Evolutionary conservation across 2,329 filamentous ascomycete species (phyloP), one percentile per base, ranked within the genome.

Genomic region (Beauveria caledonica): DNA sequence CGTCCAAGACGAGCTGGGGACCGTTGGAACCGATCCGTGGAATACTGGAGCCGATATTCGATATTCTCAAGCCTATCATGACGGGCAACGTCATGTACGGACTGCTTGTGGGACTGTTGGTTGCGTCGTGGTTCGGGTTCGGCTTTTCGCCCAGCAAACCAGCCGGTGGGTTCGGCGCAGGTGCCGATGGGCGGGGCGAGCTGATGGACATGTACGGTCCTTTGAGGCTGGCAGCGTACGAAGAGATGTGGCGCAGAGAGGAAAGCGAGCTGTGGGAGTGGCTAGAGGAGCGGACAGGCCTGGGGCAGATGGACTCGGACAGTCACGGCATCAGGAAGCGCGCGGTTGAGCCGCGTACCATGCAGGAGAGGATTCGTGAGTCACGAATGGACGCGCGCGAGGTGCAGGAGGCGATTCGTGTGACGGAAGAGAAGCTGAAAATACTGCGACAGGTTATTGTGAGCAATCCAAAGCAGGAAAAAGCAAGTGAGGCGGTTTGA

Each of bases 181-280:
- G 67, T 15, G 49, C 48, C 0, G 40, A 27, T n/a, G 58, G 49
- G n/a, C 44, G 58, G 17, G 49, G 58, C 29, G 58, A 60, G 40
- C n/a, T 60, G 42, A 57, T 69, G 23, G 68, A 68, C 29, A 65
- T 72, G 17, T 71, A 71, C 61, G 67, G 68, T 42, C 82, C 89
- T 0, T 86, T 92, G 60, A 84, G 92, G 6, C 76, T 92, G 17
- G 86, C 88, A 2, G 91, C 90, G 0, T 97, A 97, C 71, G 92
- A 97, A 66, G 90, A 96, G 74, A 88, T 97, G 69, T 99, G 93
- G 92, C 82, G 86, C 40, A 80, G 85, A 45, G 91, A 97, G 72
- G 92, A 97, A 71, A 90, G 84, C 65, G 90, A 94, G 67, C 77
- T 97, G 10, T 97, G 92, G 92, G 87, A 90, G 61, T 97, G 92